Conservation (phyloP, 2,329 filamentous ascomycete genomes). For the Pseudogymnoascus pannorum region DNA sequence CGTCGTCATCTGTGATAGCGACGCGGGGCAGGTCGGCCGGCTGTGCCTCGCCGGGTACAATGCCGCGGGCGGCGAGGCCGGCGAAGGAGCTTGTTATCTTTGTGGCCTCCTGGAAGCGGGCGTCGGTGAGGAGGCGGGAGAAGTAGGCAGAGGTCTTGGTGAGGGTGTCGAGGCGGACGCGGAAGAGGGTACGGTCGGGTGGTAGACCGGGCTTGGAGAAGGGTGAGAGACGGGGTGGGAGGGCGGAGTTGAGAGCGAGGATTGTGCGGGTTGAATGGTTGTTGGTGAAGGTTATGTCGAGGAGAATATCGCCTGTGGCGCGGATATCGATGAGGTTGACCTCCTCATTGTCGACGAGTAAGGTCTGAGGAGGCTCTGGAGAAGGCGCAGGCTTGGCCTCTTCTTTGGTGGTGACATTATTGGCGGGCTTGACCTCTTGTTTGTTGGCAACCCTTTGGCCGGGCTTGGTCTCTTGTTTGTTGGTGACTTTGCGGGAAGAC, state of each 20-base stretch:
- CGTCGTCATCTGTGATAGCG: conserved; percentile 59
- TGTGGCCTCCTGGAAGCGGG: conserved; percentile 55
- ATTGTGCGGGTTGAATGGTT: conserved; percentile 32
- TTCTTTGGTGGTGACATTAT: not conserved
- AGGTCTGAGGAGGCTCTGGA: not conserved
- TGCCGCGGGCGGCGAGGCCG: conserved; percentile 38
- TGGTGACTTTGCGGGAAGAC: not conserved
- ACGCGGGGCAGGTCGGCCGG: conserved; percentile 53
- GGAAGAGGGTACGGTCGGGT: conserved; percentile 37
- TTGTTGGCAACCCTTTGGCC: not conserved
- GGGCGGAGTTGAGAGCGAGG: conserved; percentile 13
- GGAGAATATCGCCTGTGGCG: conserved; percentile 54
- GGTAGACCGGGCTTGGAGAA: conserved; percentile 19
- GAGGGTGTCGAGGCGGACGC: conserved; percentile 51
- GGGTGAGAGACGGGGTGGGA: not conserved
- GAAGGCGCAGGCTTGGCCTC: not conserved
- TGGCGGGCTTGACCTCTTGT: not conserved
- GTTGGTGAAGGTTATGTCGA: conserved; percentile 59
- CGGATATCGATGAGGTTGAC: conserved; percentile 43
- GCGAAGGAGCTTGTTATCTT: conserved; percentile 45
- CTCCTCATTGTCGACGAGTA: conserved; percentile 20
- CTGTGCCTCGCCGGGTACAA: conserved; percentile 43
- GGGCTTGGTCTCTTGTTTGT: not conserved
- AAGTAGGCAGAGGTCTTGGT: conserved; percentile 63
- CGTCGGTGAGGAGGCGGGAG: conserved; percentile 55